Evolutionary conservation across 805 yeast genomes (phyloP), one percentile per base, ranked within the genome.

Genomic region (Ogataea minuta): DNA sequence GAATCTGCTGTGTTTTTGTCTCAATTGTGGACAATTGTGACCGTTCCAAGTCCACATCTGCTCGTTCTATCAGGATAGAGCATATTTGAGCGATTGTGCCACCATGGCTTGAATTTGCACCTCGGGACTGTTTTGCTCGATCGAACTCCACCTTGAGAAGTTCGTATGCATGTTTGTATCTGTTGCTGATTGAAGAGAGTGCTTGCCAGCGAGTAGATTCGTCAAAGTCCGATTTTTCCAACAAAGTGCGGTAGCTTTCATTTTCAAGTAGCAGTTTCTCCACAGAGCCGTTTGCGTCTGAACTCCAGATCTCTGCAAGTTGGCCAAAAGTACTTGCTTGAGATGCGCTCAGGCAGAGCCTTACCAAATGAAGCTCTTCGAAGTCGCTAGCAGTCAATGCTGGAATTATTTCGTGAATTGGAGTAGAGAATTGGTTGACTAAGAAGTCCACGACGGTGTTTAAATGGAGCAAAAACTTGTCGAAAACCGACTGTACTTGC

Each of bases 21-120:
- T 59, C 54, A 8, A 59, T 62, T 17, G 38, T 44, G 0, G 52
- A 34, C 3, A 72, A 23, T 31, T 62, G 66, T n/a, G 70, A 59
- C 39, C 80, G 59, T 50, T 74, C 79, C 9, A 72, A 49, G 39
- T 74, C 80, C 3, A 75, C 63, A 49, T 76, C 81, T 1, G 77
- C 68, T 34, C 81, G 59, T 23, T 73, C 76, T n/a, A 74, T 69
- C 23, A 67, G 49, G 1, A 75, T 57, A 7, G 69, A 62, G 43
- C 73, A 60, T 2, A 73, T 43, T 41, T 70, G 71, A 21, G 58
- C 46, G 3, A 63, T 49, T 9, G 40, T 39, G 5, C 43, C 28
- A 15, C 63, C 56, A 13, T 52, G 50, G 5, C 39, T 28, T 10
- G 14, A 9, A 12, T n/a, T 39, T 39, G 39, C 9, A 35, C 37